phyloP scores from a whole-genome alignment of 2,329 filamentous ascomycete species.

The Fusarium azukiicola region DNA sequence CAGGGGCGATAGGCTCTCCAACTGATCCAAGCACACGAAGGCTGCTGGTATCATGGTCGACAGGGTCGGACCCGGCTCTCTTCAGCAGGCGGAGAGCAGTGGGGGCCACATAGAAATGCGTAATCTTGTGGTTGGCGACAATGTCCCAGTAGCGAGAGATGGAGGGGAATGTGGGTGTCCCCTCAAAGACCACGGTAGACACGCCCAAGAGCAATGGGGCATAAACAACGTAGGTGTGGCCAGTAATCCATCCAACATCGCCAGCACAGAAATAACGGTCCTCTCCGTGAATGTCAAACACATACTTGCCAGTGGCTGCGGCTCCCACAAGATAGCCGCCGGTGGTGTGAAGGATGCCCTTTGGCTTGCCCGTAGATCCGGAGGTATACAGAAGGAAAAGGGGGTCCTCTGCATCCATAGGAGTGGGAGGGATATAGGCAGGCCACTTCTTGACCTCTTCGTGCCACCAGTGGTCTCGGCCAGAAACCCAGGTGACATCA shows the following conservation, averaged over 20 bases:
- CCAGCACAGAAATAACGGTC: conserved; percentile 97
- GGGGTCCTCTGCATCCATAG: conserved; percentile 93
- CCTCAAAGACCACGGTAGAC: conserved; percentile 95
- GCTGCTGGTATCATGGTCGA: conserved; percentile 87
- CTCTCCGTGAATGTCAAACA: conserved; percentile 95
- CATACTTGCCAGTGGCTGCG: conserved; percentile 95
- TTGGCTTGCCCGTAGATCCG: conserved; percentile 96
- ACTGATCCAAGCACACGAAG: conserved; percentile 94
- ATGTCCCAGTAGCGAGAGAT: conserved; percentile 99
- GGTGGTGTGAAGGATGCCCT: conserved; percentile 97
- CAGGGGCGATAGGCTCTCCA: conserved; percentile 96
- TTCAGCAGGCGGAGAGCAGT: conserved; percentile 94
- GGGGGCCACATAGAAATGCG: conserved; percentile 97
- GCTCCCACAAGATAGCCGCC: conserved; percentile 94
- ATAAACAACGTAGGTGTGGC: conserved; percentile 97
- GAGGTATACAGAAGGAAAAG: conserved; percentile 97
- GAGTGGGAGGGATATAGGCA: conserved; percentile 90
- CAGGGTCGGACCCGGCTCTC: conserved; percentile 92
- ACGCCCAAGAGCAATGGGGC: conserved; percentile 93
- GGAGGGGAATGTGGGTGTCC: conserved; percentile 94
- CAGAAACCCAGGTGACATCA: conserved; percentile 90
- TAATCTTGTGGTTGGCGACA: conserved; percentile 93
- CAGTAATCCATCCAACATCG: conserved; percentile 98
- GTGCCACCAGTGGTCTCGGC: conserved; percentile 96
- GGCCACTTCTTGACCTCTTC: conserved; percentile 97